Percentiles rank a stretch among this genome's conserved stretches.
Evolutionary conservation across 106 monocot species (phyloP).

Genomic region (Dendrobium officinale): DNA sequence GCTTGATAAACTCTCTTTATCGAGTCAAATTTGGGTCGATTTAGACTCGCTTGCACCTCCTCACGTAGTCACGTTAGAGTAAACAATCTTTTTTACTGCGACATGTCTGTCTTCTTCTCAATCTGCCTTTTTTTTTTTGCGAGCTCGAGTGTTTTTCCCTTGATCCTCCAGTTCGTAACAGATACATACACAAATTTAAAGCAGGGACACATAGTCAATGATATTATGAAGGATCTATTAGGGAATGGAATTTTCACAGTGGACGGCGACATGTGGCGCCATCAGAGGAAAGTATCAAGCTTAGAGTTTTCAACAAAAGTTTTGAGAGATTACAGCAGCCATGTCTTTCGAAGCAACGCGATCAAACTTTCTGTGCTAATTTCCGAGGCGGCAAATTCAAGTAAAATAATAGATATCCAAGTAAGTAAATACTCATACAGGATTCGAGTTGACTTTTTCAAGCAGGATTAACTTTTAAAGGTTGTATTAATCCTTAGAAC

Average conservation of each 20-base stretch:
- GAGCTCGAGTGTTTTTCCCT: too few relatives aligned
- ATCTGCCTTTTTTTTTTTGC: too few relatives aligned
- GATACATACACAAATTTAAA: not conserved
- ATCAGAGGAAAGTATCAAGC: conserved; percentile 45
- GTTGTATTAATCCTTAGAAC: not conserved
- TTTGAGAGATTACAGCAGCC: conserved; percentile 16
- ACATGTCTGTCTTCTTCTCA: too few relatives aligned
- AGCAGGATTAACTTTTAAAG: too few relatives aligned
- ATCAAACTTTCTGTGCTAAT: conserved; percentile 4
- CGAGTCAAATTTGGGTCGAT: too few relatives aligned
- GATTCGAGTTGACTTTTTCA: too few relatives aligned
- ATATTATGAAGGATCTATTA: conserved; percentile 20
- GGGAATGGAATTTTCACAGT: conserved; percentile 55
- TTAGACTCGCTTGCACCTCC: too few relatives aligned
- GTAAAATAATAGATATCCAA: conserved; percentile 17
- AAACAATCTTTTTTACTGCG: too few relatives aligned
- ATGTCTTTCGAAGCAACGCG: conserved; percentile 18
- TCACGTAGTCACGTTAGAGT: too few relatives aligned
- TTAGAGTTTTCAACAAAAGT: conserved; percentile 21
- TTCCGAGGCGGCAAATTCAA: not conserved
- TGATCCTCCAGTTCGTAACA: too few relatives aligned
- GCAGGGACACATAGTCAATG: conserved; percentile 23
- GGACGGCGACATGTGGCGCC: conserved; percentile 48
- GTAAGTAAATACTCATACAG: not conserved
- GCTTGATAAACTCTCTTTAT: too few relatives aligned